Base-by-base conservation (phyloP, 257 asterid genomes). In the Ajuga chamaepitys region DNA sequence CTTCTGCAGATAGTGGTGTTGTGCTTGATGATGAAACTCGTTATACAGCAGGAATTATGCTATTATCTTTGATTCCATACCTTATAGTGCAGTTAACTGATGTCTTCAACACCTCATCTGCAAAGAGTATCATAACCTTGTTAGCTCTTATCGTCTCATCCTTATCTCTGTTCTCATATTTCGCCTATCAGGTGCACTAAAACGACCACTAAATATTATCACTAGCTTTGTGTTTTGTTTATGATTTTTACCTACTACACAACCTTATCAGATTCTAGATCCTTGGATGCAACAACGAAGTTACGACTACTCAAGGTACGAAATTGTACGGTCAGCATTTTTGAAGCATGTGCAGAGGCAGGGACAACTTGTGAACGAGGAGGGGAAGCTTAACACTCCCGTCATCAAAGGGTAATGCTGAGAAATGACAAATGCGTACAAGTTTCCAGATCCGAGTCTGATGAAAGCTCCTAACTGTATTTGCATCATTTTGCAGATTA, bases 231-330 rank as follows among this genome's bases (percentile, higher is more conserved):
- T n/a, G n/a, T n/a, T n/a, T n/a, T n/a, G n/a, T 12, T n/a, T 2
- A 7, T 47, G 37, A 9, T 47, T 37, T 8, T 38, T 38, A 16
- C 40, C 73, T 21, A 10, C 30, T 4, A 37, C n/a, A n/a, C n/a
- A 34, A 40, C 20, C 28, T 53, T 52, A 62, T 58, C 80, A 85
- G 89, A 74, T 81, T 32, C 45, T 50, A 75, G 25, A 81, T 48
- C 93, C 93, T 24, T 83, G 85, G 93, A 75, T 85, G 64, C 89
- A 83, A 48, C 58, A 81, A 44, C 80, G 89, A 75, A 83, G 87
- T 42, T 77, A 83, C 34, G 79, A 73, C 61, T 83, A 83, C 70
- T 64, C 86, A 3, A 85, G 76, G 62, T 70, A 82, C 6, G 84
- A 79, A 38, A 38, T 67, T 6, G 66, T 77, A 47, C 35, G 85